Evolutionary conservation across 2,329 filamentous ascomycete species (phyloP), one percentile per base, ranked within the genome.

Genomic region (Alternaria alternata): DNA sequence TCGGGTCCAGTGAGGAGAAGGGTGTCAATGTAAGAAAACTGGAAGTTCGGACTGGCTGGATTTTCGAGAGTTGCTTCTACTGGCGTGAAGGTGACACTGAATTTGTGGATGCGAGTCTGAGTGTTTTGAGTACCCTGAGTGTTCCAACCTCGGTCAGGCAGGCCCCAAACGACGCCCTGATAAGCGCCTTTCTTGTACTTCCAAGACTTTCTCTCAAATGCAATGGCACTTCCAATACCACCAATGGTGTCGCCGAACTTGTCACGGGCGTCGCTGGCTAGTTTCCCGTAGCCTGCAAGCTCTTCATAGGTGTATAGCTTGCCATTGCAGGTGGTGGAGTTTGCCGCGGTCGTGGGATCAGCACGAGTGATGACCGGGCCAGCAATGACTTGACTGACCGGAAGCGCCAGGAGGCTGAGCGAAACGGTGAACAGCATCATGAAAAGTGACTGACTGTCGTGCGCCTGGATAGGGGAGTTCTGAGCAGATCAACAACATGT

Each of bases 71-170:
- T 86, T 3, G 88, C 86, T 14, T 80, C 73, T 3, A 82, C 79
- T 3, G 87, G 84, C 0, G 83, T 86, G 68, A 92, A 84, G 1
- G 81, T 83, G 48, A 92, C 80, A 51, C 80, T 74, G 73, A 91
- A 88, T 71, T 90, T 89, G 76, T 93, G 90, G 28, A 93, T 83
- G 34, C 90, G 85, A 3, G 85, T 84, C 65, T 91, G 86, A 73
- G 85, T 91, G 73, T 91, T 91, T 18, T 89, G 75, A 0, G 89
- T 91, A 66, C 8, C 89, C 67, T 91, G 81, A 0, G 89, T 91
- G 71, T 92, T 92, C 89, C 90, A 92, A 38, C 90, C 90, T 61
- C 89, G 83, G 70, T 91, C 89, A 1, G 90, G 89, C 16, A 91
- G 76, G 12, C 83, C 81, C 78, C 86, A 92, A 22, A 91, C 71